A percentile compares a stretch with the other conserved stretches of the same genome.
Evolutionary conservation across 1,284 basidiomycete genomes (phyloP).

Genomic region (Marasmius sp.): DNA sequence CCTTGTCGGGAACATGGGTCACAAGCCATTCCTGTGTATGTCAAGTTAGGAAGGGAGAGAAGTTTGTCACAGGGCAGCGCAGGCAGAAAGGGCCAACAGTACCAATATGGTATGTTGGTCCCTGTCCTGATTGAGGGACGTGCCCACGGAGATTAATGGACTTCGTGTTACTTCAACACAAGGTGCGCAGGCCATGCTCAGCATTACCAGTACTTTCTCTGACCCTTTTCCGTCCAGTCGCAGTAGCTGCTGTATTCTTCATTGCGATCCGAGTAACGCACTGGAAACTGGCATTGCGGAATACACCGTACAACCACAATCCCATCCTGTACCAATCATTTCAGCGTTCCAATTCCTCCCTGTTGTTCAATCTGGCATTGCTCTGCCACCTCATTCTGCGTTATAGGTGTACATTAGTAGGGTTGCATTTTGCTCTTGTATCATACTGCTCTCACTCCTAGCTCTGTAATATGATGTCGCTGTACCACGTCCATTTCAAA

Average conservation of each 20-base stretch:
- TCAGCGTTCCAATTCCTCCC: too few relatives aligned
- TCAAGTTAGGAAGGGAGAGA: not conserved
- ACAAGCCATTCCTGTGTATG: not conserved
- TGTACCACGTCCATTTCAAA: not conserved
- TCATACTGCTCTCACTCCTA: not conserved
- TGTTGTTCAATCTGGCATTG: not conserved
- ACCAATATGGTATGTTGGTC: not conserved
- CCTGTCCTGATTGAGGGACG: not conserved
- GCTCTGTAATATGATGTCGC: not conserved
- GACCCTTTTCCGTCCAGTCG: too few relatives aligned
- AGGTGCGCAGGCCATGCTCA: too few relatives aligned
- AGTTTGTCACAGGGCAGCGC: not conserved
- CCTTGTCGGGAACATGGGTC: not conserved
- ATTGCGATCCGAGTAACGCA: too few relatives aligned
- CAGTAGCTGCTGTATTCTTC: too few relatives aligned
- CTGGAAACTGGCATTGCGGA: too few relatives aligned
- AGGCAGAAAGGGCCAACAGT: not conserved
- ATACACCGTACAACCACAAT: not conserved
- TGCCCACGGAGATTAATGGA: not conserved
- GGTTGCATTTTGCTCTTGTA: not conserved
- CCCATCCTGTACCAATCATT: too few relatives aligned
- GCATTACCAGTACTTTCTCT: too few relatives aligned
- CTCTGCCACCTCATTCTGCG: not conserved
- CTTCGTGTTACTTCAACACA: not conserved
- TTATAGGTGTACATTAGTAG: not conserved